Evolutionary conservation across 345 rosid genomes (phyloP).

Genomic region (Diplotaxis tenuifolia): DNA sequence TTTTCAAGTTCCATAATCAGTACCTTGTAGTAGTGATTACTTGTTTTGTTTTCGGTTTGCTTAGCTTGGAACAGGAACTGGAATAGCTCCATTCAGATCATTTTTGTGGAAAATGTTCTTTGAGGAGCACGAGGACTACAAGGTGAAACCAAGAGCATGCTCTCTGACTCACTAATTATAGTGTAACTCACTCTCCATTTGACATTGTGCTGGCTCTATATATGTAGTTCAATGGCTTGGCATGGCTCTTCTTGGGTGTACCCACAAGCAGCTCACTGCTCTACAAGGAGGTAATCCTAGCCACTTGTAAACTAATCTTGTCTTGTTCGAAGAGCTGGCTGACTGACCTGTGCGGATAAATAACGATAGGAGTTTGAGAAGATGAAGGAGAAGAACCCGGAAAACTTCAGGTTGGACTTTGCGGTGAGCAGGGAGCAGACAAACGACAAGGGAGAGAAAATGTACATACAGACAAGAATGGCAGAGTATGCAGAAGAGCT

Average conservation of each 20-base stretch:
- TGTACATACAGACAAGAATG: constrained; percentile 96
- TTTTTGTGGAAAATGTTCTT: constrained; percentile 97
- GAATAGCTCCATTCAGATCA: constrained; percentile 89
- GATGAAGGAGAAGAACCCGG: constrained; percentile 69
- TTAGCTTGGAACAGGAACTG: constrained; percentile 91
- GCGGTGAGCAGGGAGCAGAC: constrained; percentile 91
- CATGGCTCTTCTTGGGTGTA: constrained; percentile 96
- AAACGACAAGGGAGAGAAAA: constrained; percentile 78
- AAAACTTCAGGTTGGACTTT: constrained; percentile 80
- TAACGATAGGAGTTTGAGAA: constrained; percentile 69
- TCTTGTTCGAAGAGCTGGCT: neutral
- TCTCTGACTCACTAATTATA: neutral
- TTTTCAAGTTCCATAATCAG: neutral
- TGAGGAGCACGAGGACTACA: constrained; percentile 86
- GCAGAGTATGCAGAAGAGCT: constrained; percentile 84
- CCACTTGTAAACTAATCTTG: neutral
- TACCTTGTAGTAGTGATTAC: neutral
- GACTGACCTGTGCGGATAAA: constrained; percentile 4
- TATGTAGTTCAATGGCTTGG: constrained; percentile 80
- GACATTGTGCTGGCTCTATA: neutral
- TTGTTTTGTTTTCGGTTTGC: neutral
- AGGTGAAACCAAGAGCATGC: constrained; percentile 42
- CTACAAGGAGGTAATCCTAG: constrained; percentile 69
- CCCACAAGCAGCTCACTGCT: constrained; percentile 84
- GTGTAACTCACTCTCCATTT: neutral